These are phyloP conservation scores for Xylaria intraflava DNA, from an alignment of 495 filamentous ascomycete species.

Conservation along the genomic window DNA sequence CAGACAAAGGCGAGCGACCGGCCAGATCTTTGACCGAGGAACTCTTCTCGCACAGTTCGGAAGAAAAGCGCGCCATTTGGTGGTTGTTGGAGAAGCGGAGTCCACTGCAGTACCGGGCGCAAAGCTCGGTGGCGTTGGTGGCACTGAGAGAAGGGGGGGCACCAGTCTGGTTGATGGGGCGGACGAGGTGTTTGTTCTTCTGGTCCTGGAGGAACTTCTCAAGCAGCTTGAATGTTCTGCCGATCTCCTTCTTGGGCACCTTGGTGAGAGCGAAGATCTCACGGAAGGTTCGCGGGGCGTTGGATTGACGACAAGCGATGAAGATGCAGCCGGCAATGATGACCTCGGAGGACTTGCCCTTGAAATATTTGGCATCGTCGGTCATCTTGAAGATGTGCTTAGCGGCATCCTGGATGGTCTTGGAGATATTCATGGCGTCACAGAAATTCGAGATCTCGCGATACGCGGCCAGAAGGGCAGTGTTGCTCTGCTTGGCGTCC, in stretches of 20 bases:
- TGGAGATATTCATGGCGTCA: constrained; percentile 74
- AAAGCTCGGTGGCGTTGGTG: constrained; percentile 78
- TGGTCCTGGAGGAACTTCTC: constrained; percentile 73
- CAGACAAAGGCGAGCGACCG: constrained; percentile 88
- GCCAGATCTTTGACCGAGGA: constrained; percentile 69
- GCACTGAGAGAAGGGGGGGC: constrained; percentile 70
- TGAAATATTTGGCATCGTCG: constrained; percentile 86
- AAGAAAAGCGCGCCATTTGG: constrained; percentile 62
- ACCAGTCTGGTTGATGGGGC: constrained; percentile 33
- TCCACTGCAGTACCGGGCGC: constrained; percentile 79
- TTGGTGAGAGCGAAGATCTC: constrained; percentile 90
- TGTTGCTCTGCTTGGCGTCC: constrained; percentile 78
- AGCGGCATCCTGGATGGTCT: constrained; percentile 73
- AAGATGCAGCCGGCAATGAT: constrained; percentile 95
- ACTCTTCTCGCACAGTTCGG: constrained; percentile 66
- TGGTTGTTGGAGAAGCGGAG: constrained; percentile 59
- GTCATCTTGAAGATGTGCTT: constrained; percentile 93
- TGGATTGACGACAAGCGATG: constrained; percentile 87
- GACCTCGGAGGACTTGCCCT: constrained; percentile 89
- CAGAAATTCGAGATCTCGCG: constrained; percentile 85
- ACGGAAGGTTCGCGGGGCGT: constrained; percentile 80
- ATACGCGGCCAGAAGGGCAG: constrained; percentile 60
- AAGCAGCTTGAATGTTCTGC: constrained; percentile 84
- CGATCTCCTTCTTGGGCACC: constrained; percentile 94
- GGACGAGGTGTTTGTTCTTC: constrained; percentile 29